Base-by-base conservation (phyloP, 345 rosid genomes). In the Populus euphratica region DNA sequence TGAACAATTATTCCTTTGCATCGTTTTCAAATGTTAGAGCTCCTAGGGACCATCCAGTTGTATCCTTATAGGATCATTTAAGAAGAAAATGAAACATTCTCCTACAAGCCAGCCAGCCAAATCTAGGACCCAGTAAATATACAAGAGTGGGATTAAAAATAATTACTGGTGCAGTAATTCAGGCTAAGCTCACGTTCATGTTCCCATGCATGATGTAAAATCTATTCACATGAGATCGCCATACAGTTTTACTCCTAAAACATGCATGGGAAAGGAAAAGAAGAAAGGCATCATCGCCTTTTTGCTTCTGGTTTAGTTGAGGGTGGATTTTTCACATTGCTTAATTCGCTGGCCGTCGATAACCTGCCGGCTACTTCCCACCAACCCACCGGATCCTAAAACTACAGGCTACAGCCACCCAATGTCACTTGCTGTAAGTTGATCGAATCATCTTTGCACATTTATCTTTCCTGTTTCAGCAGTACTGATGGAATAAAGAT, bases 1-100 rank as follows among this genome's bases (percentile, higher is more conserved):
- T 67, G 27, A 49, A 70, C 66, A 72, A 79, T 77, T 70, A 80
- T 71, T 82, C 70, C 59, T 78, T 31, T 18, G 14, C 72, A 73
- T 82, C 81, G 78, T 82, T 84, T 78, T 86, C 86, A 82, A 73
- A 68, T 76, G n/a, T 41, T 33, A 38, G 71, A 75, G 62, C 21
- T 75, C 44, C 76, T 35, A n/a, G 81, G 91, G 87, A 88, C 89
- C 89, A 83, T 78, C 80, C 87, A 90, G 90, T 84, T 88, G 91
- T 84, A 82, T 88, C 86, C 86, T 81, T 87, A 65, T 70, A 75
- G 70, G 75, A 73, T 64, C 83, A 87, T 88, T 88, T 77, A 87
- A 82, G 82, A 38, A 77, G 89, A 87, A 78, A 87, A 81, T 75
- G 89, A 87, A 85, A 88, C 89, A 87, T 88, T 88, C 90, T 78